Conservation (phyloP, 441 rosid genomes). For the Gossypium schwendimanii region DNA sequence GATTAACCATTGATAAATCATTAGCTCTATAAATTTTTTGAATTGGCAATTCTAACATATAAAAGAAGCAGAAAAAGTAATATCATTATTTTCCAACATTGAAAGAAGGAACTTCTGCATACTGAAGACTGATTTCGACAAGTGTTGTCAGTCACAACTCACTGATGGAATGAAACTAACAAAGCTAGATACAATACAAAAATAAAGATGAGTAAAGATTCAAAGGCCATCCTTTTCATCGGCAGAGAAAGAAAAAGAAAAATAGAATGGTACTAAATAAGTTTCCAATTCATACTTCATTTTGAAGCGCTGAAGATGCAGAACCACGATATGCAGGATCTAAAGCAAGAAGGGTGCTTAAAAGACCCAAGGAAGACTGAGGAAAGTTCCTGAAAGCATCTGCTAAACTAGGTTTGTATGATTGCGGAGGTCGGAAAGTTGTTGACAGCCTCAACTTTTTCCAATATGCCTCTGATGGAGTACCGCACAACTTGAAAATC, state of each 20-base stretch:
- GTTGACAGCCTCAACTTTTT: conserved; percentile 45
- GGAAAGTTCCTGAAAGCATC: conserved; percentile 46
- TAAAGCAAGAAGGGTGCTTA: conserved; percentile 54
- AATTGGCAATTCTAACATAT: not conserved
- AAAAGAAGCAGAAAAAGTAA: not conserved
- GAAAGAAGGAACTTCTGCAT: not conserved
- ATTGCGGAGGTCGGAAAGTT: conserved; percentile 43
- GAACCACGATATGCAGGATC: conserved; percentile 49
- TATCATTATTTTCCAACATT: not conserved
- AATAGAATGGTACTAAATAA: not conserved
- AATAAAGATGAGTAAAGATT: not conserved
- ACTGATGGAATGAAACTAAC: not conserved
- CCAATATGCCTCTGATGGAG: conserved; percentile 68
- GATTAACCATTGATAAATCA: not conserved
- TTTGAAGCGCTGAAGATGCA: conserved; percentile 44
- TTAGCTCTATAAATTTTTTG: not conserved
- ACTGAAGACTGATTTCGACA: not conserved
- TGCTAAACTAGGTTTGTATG: conserved; percentile 34
- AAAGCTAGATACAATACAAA: not conserved
- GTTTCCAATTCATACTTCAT: conserved; percentile 23
- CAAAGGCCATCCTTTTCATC: not conserved
- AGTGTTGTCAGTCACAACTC: not conserved
- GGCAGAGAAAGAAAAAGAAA: not conserved
- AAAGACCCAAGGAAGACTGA: conserved; percentile 42
- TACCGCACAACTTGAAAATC: conserved; percentile 62